Percentiles rank a stretch among this genome's conserved stretches.
phyloP scores from a whole-genome alignment of 345 rosid species.

The Theobroma cacao region DNA sequence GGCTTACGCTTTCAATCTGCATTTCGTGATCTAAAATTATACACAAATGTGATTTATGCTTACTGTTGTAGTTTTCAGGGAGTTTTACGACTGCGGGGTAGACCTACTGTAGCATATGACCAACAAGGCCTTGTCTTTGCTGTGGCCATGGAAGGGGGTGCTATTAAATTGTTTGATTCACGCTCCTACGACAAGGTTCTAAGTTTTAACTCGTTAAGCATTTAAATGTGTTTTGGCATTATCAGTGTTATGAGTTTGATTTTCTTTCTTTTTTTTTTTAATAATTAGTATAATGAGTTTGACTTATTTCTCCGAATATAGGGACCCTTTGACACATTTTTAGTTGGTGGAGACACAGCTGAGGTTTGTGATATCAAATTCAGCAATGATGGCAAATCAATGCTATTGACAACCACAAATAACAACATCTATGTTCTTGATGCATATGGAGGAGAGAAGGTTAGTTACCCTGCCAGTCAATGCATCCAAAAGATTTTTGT shows the following conservation, averaged over 20 bases:
- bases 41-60: conserved; percentile 50
- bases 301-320: conserved; percentile 28
- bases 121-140: conserved; percentile 99
- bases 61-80: conserved; percentile 72
- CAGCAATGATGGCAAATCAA: conserved; percentile 95
- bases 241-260: not conserved
- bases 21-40: conserved; percentile 6
- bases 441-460: conserved; percentile 97
- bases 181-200: conserved; percentile 90
- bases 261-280: not conserved
- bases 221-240: not conserved
- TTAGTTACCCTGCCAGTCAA: conserved; percentile 20
- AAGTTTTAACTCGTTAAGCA: not conserved
- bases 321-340: conserved; percentile 97
- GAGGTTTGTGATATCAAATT: conserved; percentile 96
- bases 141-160: conserved; percentile 99
- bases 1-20: not conserved
- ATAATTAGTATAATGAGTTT: conserved; percentile 9
- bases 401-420: conserved; percentile 89
- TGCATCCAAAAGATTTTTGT: not conserved
- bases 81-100: conserved; percentile 81
- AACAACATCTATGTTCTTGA: conserved; percentile 86
- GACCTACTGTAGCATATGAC: conserved; percentile 96
- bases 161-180: conserved; percentile 92
- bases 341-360: conserved; percentile 96